These are phyloP conservation scores for Somion occarium DNA, from an alignment of 1,284 basidiomycete species.

Conservation along the genomic window DNA sequence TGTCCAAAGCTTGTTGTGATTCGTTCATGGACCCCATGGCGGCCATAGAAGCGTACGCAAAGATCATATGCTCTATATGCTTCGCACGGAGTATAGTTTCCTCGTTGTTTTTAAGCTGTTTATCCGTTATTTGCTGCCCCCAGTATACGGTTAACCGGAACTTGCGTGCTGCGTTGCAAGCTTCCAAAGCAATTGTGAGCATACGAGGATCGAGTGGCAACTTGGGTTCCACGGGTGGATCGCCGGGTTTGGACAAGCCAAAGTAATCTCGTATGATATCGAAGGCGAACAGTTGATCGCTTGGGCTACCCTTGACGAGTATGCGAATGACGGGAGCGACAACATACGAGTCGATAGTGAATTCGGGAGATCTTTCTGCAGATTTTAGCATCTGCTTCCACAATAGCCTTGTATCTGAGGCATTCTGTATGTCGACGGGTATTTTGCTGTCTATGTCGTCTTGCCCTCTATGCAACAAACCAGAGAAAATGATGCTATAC, in stretches of 20 bases:
- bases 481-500: slow-evolving; percentile 59
- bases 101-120: slow-evolving; percentile 14
- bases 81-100: slow-evolving; percentile 2
- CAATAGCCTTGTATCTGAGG: slow-evolving; percentile 58
- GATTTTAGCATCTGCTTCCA: slow-evolving; percentile 61
- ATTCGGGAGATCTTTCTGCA: slow-evolving; percentile 21
- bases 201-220: slow-evolving; percentile 41
- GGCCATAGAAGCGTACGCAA: slow-evolving; percentile 43
- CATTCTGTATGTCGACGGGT: slow-evolving; percentile 20
- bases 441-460: slow-evolving; percentile 2
- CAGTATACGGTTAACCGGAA: slow-evolving; percentile 48
- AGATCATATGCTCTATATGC: slow-evolving; percentile 57
- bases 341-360: slow-evolving; percentile 48
- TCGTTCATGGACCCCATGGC: slow-evolving; percentile 26
- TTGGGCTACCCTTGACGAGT: slow-evolving; percentile 45
- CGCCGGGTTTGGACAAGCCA: slow-evolving; percentile 48
- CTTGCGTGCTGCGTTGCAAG: slow-evolving; percentile 48
- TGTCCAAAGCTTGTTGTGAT: slow-evolving; percentile 42
- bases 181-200: slow-evolving; percentile 47
- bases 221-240: slow-evolving; percentile 28
- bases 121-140: slow-evolving; percentile 49
- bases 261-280: slow-evolving; percentile 58
- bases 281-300: slow-evolving; percentile 60
- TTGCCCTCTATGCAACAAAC: slow-evolving; percentile 32
- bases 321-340: slow-evolving; percentile 46